Conservation (phyloP, 805 yeast genomes). For the Wickerhamomyces chaumierensis region DNA sequence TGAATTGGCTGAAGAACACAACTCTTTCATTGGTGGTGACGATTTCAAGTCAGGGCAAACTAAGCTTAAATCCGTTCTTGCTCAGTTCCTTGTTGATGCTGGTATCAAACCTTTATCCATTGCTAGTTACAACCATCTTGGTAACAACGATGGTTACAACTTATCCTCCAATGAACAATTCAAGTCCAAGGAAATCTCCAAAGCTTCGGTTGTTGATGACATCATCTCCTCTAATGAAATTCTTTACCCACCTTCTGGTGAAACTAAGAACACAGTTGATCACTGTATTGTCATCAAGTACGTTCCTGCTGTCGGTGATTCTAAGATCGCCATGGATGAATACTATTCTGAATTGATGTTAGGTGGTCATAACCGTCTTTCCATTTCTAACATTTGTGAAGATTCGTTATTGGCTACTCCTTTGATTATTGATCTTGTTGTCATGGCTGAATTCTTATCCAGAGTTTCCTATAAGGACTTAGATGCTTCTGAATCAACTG, state of each 20-base stretch:
- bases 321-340: constrained; percentile 98
- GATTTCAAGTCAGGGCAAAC: constrained; percentile 97
- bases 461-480: constrained; percentile 70
- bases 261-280: constrained; percentile 45
- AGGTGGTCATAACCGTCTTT: constrained; percentile 93
- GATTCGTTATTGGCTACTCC: constrained; percentile 94
- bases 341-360: constrained; percentile 94
- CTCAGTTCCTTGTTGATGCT: constrained; percentile 92
- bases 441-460: constrained; percentile 81
- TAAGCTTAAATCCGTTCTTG: constrained; percentile 89
- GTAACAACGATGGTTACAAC: constrained; percentile 93
- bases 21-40: constrained; percentile 86
- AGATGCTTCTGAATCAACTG: constrained; percentile 16
- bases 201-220: constrained; percentile 88
- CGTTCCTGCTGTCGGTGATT: constrained; percentile 88
- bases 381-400: constrained; percentile 93
- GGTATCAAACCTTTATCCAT: constrained; percentile 92
- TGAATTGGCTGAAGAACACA: constrained; percentile 72
- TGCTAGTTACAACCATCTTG: constrained; percentile 93
- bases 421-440: constrained; percentile 80
- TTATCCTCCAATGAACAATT: constrained; percentile 87
- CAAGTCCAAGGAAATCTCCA: constrained; percentile 90
- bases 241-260: constrained; percentile 62
- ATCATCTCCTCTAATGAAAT: constrained; percentile 81
- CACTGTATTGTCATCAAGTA: constrained; percentile 95